Conservation (phyloP, 805 yeast species). For the Wickerhamiella hasegawae region DNA sequence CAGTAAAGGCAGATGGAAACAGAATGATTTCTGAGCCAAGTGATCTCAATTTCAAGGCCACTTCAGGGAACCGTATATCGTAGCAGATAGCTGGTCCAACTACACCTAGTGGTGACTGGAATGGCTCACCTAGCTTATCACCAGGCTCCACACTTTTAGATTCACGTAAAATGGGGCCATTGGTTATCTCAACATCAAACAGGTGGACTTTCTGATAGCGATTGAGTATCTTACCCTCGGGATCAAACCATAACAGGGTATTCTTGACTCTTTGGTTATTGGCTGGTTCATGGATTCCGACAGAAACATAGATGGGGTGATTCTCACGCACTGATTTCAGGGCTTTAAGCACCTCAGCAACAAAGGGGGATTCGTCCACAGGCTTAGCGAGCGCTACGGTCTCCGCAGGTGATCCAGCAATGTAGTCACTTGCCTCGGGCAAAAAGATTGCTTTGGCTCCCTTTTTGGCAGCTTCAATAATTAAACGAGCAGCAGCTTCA, state of each 20-base stretch:
- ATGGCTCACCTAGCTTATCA: slow-evolving; percentile 32
- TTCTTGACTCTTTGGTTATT: slow-evolving; percentile 40
- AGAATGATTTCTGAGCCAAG: slow-evolving; percentile 64
- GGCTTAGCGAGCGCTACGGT: slow-evolving; percentile 42
- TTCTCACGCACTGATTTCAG: slow-evolving; percentile 25
- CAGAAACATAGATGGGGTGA: slow-evolving; percentile 42
- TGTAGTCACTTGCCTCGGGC: slow-evolving; percentile 89
- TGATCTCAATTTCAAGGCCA: slow-evolving; percentile 45
- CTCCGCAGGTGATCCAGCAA: slow-evolving; percentile 53
- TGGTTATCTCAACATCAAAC: slow-evolving; percentile 68
- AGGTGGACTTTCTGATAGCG: slow-evolving; percentile 76
- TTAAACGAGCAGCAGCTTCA: slow-evolving; percentile 37
- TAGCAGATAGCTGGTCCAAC: slow-evolving; percentile 42
- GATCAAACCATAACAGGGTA: slow-evolving; percentile 53
- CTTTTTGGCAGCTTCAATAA: slow-evolving; percentile 42
- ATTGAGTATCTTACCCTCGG: slow-evolving; percentile 46
- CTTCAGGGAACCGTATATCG: slow-evolving; percentile 77
- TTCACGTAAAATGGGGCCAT: slow-evolving; percentile 71
- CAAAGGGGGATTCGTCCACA: slow-evolving; percentile 27
- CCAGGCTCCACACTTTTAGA: slow-evolving; percentile 78
- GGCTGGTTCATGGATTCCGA: slow-evolving; percentile 81
- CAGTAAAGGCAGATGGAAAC: slow-evolving; percentile 86
- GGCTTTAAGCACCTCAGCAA: slow-evolving; percentile 30
- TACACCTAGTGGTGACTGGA: slow-evolving; percentile 35
- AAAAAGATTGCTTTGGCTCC: slow-evolving; percentile 60